A percentile compares a stretch with the other conserved stretches of the same genome.
Evolutionary conservation across 2,329 filamentous ascomycete genomes (phyloP).

Genomic region (Rutstroemia sp.): DNA sequence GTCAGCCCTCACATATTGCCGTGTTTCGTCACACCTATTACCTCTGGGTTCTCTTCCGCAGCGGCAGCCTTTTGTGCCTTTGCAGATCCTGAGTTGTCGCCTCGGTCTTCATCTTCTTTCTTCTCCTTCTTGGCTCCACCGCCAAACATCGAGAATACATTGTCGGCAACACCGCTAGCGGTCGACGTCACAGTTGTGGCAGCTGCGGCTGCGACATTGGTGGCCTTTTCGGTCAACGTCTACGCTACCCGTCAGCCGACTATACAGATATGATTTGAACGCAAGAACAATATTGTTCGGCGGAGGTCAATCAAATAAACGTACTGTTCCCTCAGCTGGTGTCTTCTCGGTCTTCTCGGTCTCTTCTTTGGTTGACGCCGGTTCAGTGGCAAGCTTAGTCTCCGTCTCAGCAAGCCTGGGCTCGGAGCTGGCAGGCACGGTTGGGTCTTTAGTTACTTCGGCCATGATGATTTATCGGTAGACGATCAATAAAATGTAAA

Average conservation of each 20-base stretch:
- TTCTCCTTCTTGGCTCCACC: conserved; percentile 96
- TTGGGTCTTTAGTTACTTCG: conserved; percentile 30
- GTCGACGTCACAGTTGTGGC: conserved; percentile 34
- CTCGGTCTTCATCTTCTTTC: conserved; percentile 75
- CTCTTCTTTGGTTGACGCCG: conserved; percentile 18
- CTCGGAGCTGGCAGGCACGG: conserved; percentile 29
- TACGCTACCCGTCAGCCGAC: conserved; percentile 13
- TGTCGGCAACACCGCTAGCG: conserved; percentile 39
- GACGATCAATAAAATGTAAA: background rate
- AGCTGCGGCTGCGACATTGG: conserved; percentile 32
- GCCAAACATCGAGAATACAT: conserved; percentile 97
- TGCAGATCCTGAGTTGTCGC: conserved; percentile 82
- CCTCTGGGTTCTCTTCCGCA: conserved; percentile 32
- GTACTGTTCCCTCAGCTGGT: conserved; percentile 18
- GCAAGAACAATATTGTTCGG: background rate
- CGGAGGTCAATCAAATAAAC: background rate
- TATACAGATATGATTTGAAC: background rate
- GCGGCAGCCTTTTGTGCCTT: conserved; percentile 62
- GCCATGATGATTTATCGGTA: conserved; percentile 16
- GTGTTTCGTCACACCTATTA: conserved; percentile 14
- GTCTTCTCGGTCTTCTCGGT: conserved; percentile 21
- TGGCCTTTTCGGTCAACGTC: conserved; percentile 29
- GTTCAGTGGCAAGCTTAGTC: conserved; percentile 37
- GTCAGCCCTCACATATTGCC: conserved; percentile 13
- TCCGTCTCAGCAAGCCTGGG: conserved; percentile 33